Evolutionary conservation across 345 rosid species (phyloP), one percentile per base, ranked within the genome.

Genomic region (Combretum micranthum): DNA sequence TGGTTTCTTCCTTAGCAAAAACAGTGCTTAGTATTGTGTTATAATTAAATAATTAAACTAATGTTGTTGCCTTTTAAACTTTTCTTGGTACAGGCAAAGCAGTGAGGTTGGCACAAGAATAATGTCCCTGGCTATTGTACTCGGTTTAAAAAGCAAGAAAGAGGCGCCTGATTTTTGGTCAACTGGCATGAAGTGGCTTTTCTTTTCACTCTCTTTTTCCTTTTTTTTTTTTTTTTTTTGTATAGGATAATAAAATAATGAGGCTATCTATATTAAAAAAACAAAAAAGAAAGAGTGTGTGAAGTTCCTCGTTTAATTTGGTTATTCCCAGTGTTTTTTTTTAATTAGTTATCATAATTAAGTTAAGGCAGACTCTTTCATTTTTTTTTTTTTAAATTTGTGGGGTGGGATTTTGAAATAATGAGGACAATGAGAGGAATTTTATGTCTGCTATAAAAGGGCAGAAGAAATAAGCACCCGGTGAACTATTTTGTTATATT

Each of bases 1-100:
- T 32, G 39, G 39, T 32, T 32, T 4, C 39, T 32, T 32, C 39
- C 10, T 7, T 32, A 7, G 1, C 9, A 32, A 4, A 32, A 32
- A 1, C 8, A 0, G 8, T 32, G 39, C 39, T 32, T 32, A 32
- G 39, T 32, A 32, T 32, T n/a, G n/a, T n/a, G n/a, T 7, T 32
- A 32, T 32, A 9, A 4, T 32, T 32, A 32, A 32, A 32, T 32
- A 32, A n/a, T 52, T 23, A 37, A 20, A 32, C 39, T 11, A 0
- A 7, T 32, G 6, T 32, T 32, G 6, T 23, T 13, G 42, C 19
- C 6, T 5, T 7, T 0, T 14, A 13, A 15, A 50, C 52, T 60
- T 49, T 37, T 19, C 23, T 6, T 7, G 18, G 20, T 50, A 16
- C 77, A 73, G 77, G 59, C 77, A 25, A 73, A 73, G 64, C 77